These are phyloP conservation scores for Penicillium steckii DNA, from an alignment of 495 filamentous ascomycete genomes.

Conservation along the genomic window DNA sequence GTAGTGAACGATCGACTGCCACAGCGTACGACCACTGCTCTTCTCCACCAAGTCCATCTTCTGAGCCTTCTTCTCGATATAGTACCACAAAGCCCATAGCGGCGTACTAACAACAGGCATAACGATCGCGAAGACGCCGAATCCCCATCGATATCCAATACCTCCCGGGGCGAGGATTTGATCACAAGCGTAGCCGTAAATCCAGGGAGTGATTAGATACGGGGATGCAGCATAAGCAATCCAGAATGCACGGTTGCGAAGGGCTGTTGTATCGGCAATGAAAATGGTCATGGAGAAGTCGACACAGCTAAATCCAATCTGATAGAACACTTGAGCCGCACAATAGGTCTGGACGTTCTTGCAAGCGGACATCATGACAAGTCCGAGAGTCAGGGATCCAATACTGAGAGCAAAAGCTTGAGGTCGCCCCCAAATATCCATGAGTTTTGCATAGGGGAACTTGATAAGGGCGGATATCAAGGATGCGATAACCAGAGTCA, in stretches of 20 bases:
- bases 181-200: slow-evolving; percentile 42
- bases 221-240: slow-evolving; percentile 54
- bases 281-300: slow-evolving; percentile 51
- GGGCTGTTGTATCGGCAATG: slow-evolving; percentile 57
- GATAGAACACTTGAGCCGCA: slow-evolving; percentile 50
- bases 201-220: slow-evolving; percentile 57
- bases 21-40: slow-evolving; percentile 21
- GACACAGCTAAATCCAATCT: slow-evolving; percentile 45
- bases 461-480: slow-evolving; percentile 60
- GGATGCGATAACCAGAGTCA: slow-evolving; percentile 27
- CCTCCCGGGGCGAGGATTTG: slow-evolving; percentile 35
- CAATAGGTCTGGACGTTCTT: slow-evolving; percentile 44
- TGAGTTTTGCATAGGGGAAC: slow-evolving; percentile 61
- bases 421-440: slow-evolving; percentile 62
- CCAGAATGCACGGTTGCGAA: slow-evolving; percentile 56
- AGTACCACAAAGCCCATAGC: slow-evolving; percentile 24
- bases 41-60: slow-evolving; percentile 31
- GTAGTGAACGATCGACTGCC: slow-evolving; percentile 21
- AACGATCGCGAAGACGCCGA: slow-evolving; percentile 58
- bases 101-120: slow-evolving; percentile 51
- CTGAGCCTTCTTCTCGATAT: slow-evolving; percentile 55
- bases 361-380: slow-evolving; percentile 50
- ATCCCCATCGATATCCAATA: slow-evolving; percentile 56
- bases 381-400: slow-evolving; percentile 30
- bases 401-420: slow-evolving; percentile 45